Evolutionary conservation across 192 early-diverging fungal species (phyloP).

Genomic region (Coemansia sp.): DNA sequence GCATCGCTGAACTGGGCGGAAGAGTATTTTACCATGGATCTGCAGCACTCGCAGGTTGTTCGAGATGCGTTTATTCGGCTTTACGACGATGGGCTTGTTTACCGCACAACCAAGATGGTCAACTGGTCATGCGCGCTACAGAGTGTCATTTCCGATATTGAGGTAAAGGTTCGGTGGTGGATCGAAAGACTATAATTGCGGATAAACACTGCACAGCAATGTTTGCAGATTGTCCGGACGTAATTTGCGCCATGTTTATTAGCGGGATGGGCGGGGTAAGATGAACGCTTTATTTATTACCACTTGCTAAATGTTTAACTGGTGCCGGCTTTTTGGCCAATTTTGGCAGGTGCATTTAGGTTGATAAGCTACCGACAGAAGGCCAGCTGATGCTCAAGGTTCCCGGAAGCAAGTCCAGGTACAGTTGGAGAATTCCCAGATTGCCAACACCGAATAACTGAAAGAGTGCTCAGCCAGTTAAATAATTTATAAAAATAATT

Average conservation of each 20-base stretch:
- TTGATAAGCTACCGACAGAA: constrained; percentile 79
- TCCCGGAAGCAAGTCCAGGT: constrained; percentile 74
- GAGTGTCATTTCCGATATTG: constrained; percentile 95
- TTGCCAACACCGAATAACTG: constrained; percentile 10
- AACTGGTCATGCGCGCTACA: constrained; percentile 95
- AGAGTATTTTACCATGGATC: constrained; percentile 89
- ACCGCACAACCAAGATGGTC: constrained; percentile 87
- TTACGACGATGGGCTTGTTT: constrained; percentile 85
- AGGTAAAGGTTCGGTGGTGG: constrained; percentile 49
- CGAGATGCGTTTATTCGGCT: constrained; percentile 85
- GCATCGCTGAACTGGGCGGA: constrained; percentile 87
- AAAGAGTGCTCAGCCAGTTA: not conserved
- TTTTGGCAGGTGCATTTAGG: constrained; percentile 32
- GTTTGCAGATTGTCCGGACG: not conserved
- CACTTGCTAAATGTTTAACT: not conserved
- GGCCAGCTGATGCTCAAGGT: constrained; percentile 70
- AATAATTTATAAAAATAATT: not conserved
- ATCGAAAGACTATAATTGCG: not conserved
- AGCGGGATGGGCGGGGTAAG: no score
- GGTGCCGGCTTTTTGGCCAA: not conserved
- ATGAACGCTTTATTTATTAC: not conserved
- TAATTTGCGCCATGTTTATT: not conserved
- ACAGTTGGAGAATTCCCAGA: not conserved
- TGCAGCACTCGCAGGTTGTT: constrained; percentile 69
- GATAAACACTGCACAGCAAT: not conserved